Conservation (phyloP, 2,329 filamentous ascomycete species). For the Pseudogymnoascus sp. region DNA sequence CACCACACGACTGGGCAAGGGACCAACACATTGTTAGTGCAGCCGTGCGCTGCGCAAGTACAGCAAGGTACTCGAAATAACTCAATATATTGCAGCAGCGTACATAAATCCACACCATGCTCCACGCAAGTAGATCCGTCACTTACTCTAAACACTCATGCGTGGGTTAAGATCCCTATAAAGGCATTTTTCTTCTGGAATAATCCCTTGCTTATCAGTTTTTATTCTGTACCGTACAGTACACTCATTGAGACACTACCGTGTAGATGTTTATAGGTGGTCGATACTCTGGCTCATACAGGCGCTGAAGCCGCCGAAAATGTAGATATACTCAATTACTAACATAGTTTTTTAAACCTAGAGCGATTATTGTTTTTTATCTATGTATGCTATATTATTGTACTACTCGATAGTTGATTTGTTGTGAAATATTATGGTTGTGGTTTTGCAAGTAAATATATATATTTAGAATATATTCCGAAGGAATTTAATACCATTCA, state of each 20-base stretch:
- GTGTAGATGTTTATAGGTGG: neutral
- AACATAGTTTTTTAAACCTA: neutral
- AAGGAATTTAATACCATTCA: neutral
- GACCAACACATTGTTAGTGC: conserved; percentile 1
- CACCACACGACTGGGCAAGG: conserved; percentile 3
- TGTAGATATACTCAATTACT: neutral
- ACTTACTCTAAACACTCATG: neutral
- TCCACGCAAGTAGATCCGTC: neutral
- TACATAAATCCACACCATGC: neutral
- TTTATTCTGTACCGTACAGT: neutral
- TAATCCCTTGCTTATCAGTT: neutral
- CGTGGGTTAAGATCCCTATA: neutral
- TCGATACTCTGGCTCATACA: neutral
- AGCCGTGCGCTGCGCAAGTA: neutral
- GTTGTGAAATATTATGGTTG: neutral
- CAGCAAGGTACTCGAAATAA: neutral
- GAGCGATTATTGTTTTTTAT: too few relatives aligned
- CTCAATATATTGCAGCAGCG: neutral
- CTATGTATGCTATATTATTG: neutral
- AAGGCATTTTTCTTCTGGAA: neutral
- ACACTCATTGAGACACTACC: neutral
- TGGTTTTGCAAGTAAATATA: neutral
- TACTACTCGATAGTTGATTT: neutral
- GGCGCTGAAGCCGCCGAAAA: neutral
- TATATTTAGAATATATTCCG: neutral